Evolutionary conservation across 1,284 basidiomycete species (phyloP), one percentile per base, ranked within the genome.

Genomic region (Chondrostereum purpureum): DNA sequence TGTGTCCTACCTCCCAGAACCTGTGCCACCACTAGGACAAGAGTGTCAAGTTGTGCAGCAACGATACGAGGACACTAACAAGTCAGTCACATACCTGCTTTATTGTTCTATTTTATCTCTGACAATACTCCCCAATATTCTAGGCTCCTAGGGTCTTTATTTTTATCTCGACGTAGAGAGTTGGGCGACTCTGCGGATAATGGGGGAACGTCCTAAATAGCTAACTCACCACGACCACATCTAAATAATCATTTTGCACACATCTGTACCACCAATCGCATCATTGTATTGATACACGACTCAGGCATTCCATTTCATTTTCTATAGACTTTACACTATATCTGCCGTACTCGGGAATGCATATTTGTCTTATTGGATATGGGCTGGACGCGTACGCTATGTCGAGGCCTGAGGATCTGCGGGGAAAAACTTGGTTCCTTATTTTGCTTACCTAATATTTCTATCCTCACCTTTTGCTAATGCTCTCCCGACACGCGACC

Each of bases 61-160:
- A 45, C 71, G 68, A 14, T 88, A 88, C 47, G 80, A 80, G 56
- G 74, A 74, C 45, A 68, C 68, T 1, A 88, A 88, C 58, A 80
- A 68, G 84, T 83, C 42, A 43, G 49, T 51, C 18, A 6, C 5
- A 11, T n/a, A n/a, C 12, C 18, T 16, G 21, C 16, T 39, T 42
- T 31, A 36, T 24, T 42, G 13, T 41, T 44, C 18, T 11, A 6
- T 31, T n/a, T 43, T 46, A 39, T 46, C 31, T 39, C 13, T 43
- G 35, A 36, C 27, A 10, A 20, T n/a, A n/a, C n/a, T 43, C 27
- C 37, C 35, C 35, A 45, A 42, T 18, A 43, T 37, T 37, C 12
- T 43, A 75, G 73, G 56, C 53, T 77, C 6, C 60, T 87, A 27
- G 75, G 80, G 23, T 73, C 73, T 2, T 58, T 82, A 35, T 77